Evolutionary conservation across 352 stramenopile species (phyloP).

Genomic region (Globisporangium cederbergense): DNA sequence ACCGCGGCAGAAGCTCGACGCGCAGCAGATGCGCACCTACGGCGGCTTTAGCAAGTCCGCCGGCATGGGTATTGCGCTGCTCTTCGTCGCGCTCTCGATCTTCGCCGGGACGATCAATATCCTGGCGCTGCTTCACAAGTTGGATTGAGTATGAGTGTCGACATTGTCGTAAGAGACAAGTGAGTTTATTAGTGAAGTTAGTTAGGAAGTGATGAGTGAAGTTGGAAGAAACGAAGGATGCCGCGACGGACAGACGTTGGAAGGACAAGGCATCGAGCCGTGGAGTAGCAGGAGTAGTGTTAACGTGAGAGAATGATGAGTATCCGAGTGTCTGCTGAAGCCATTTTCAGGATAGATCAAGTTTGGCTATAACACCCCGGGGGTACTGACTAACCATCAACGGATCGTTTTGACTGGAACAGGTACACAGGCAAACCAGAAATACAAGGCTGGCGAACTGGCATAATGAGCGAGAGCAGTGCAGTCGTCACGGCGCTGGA

Average conservation of each 20-base stretch:
- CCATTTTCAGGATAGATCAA: too few species aligned
- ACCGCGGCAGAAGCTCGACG: slow-evolving; percentile 57
- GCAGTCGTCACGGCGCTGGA: slow-evolving; percentile 24
- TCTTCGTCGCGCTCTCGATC: slow-evolving; percentile 42
- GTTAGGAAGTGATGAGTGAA: background rate
- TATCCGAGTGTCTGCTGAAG: too few species aligned
- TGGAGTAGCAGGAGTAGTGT: background rate
- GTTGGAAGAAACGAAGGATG: background rate
- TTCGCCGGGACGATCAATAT: slow-evolving; percentile 48
- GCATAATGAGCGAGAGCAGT: background rate
- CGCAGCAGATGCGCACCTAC: slow-evolving; percentile 59
- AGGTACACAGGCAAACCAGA: background rate
- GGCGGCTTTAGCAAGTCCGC: slow-evolving; percentile 38
- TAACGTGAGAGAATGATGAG: too few species aligned
- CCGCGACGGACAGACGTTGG: background rate
- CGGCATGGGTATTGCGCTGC: slow-evolving; percentile 29
- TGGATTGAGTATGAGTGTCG: background rate
- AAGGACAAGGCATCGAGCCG: background rate
- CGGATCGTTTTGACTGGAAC: slow-evolving; percentile 9
- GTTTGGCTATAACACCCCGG: background rate
- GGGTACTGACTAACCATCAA: too few species aligned
- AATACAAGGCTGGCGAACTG: background rate
- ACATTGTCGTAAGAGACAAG: background rate
- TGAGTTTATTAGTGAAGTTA: slow-evolving; percentile 8
- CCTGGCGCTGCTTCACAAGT: slow-evolving; percentile 22